Percentiles rank a stretch among this genome's conserved stretches.
Evolutionary conservation across 257 asterid genomes (phyloP).

Genomic region (Cynanchum wilfordii): DNA sequence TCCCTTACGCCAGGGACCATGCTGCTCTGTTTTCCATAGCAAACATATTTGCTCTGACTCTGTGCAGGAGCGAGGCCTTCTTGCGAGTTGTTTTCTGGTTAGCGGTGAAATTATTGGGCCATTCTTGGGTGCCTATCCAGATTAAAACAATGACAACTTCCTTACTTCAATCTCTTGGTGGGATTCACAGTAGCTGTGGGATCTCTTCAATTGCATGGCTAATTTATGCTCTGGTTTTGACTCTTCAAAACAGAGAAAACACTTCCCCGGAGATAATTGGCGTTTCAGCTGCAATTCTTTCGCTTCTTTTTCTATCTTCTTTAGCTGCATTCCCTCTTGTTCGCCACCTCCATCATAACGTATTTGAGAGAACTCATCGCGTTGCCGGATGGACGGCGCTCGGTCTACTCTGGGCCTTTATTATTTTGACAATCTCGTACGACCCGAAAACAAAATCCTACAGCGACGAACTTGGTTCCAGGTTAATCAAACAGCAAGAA

Average conservation of each 20-base stretch:
- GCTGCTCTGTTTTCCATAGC: constrained; percentile 52
- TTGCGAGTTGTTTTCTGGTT: constrained; percentile 55
- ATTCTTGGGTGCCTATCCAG: constrained; percentile 45
- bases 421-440: constrained; percentile 42
- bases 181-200: constrained; percentile 74
- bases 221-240: constrained; percentile 45
- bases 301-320: constrained; percentile 41
- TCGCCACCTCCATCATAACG: constrained; percentile 81
- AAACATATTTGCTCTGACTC: constrained; percentile 46
- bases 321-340: constrained; percentile 67
- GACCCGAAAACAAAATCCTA: constrained; percentile 46
- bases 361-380: constrained; percentile 65
- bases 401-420: constrained; percentile 51
- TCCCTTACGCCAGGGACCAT: constrained; percentile 39
- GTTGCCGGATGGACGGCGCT: constrained; percentile 62
- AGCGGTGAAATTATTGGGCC: constrained; percentile 50
- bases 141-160: constrained; percentile 50
- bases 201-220: constrained; percentile 72
- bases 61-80: constrained; percentile 65
- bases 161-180: constrained; percentile 58
- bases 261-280: constrained; percentile 41
- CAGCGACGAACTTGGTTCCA: constrained; percentile 19
- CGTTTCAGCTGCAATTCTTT: constrained; percentile 47
- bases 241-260: constrained; percentile 38
- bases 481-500: constrained; percentile 38